Evolutionary conservation across 1,284 basidiomycete genomes (phyloP).

Genomic region (Ustilago loliicola): DNA sequence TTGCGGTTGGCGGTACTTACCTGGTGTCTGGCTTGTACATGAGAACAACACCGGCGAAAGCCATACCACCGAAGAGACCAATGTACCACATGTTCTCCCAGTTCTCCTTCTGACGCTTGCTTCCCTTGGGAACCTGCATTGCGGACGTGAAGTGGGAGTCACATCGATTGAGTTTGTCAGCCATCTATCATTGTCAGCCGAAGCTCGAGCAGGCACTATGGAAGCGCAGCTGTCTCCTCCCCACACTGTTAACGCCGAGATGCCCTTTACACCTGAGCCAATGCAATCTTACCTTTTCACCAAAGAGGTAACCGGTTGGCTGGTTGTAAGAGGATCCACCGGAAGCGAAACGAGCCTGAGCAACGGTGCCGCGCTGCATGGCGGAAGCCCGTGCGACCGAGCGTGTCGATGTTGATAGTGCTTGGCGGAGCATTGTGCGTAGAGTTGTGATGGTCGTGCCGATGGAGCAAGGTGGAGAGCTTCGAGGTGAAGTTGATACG

Average conservation of each 20-base stretch:
- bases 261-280: not conserved
- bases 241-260: not conserved
- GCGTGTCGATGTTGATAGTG: constrained; percentile 39
- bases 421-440: constrained; percentile 44
- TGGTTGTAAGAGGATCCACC: constrained; percentile 64
- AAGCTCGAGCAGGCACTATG: not conserved
- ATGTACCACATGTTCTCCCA: constrained; percentile 76
- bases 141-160: not conserved
- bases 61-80: constrained; percentile 87
- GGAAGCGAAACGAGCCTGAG: constrained; percentile 47
- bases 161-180: not conserved
- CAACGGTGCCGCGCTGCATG: constrained; percentile 35
- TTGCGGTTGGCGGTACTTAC: constrained; percentile 73
- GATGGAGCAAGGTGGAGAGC: not conserved
- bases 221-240: too few species aligned
- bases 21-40: constrained; percentile 97
- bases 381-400: constrained; percentile 21
- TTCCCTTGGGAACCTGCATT: constrained; percentile 75
- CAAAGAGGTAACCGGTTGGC: constrained; percentile 67
- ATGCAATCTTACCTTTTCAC: constrained; percentile 61
- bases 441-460: constrained; percentile 4
- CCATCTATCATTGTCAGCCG: not conserved
- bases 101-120: constrained; percentile 85
- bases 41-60: constrained; percentile 80
- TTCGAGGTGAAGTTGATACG: not conserved